phyloP scores from a whole-genome alignment of 176 grass and related monocot genomes.

The Chloris gayana region DNA sequence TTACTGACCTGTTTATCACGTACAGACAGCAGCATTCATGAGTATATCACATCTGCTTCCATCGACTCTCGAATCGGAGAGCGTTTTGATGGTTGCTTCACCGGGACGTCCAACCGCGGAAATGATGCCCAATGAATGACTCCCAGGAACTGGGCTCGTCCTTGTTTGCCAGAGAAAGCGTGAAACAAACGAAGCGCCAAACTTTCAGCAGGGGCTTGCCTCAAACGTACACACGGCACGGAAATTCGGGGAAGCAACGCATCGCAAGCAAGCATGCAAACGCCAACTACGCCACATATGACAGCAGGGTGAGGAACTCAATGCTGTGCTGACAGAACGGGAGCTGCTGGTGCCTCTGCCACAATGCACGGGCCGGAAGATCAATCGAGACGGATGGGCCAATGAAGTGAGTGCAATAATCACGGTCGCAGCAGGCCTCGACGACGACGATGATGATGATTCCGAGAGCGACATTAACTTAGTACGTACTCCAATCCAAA shows the following conservation, averaged over 20 bases:
- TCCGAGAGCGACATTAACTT: conserved; percentile 1
- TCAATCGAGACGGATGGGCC: neutral
- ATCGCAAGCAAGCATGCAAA: neutral
- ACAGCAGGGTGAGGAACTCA: too few relatives aligned
- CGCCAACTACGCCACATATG: too few relatives aligned
- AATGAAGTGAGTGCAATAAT: neutral
- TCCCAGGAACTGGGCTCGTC: conserved; percentile 3
- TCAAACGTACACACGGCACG: neutral
- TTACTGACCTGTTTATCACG: neutral
- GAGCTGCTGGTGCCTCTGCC: neutral
- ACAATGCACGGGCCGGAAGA: too few relatives aligned
- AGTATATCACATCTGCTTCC: neutral
- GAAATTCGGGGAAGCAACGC: conserved; percentile 1
- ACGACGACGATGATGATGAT: too few relatives aligned
- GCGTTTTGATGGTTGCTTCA: neutral
- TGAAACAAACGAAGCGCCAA: neutral
- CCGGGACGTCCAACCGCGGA: neutral
- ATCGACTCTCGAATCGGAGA: too few relatives aligned
- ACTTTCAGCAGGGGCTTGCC: neutral
- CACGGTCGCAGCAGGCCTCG: neutral
- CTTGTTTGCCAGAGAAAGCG: neutral
- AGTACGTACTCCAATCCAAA: too few relatives aligned
- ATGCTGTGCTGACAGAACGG: neutral
- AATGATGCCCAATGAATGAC: neutral
- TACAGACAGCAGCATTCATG: conserved; percentile 15